These are phyloP conservation scores for Ganoderma lucidum DNA, from an alignment of 1,284 basidiomycete species.

Conservation along the genomic window DNA sequence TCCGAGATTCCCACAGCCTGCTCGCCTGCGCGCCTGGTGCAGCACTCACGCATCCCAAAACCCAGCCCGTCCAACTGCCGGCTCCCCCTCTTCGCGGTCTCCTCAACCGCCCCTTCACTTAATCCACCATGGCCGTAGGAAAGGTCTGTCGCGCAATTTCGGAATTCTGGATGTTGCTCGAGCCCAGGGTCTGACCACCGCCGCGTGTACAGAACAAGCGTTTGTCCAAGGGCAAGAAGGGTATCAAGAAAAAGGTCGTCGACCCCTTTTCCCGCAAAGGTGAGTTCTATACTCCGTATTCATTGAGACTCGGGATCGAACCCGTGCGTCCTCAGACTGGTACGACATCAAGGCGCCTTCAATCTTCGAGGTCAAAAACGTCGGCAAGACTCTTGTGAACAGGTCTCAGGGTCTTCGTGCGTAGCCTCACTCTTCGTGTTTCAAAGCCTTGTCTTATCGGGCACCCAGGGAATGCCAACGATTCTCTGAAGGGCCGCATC, in stretches of 20 bases:
- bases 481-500: slow-evolving; percentile 98
- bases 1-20: slow-evolving; percentile 33
- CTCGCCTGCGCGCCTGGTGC: slow-evolving; percentile 35
- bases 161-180: not conserved
- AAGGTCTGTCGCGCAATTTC: slow-evolving; percentile 63
- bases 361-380: slow-evolving; percentile 96
- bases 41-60: slow-evolving; percentile 48
- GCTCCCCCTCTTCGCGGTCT: slow-evolving; percentile 53
- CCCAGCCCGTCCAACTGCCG: slow-evolving; percentile 60
- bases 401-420: slow-evolving; percentile 96
- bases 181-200: slow-evolving; percentile 17
- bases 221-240: slow-evolving; percentile 99
- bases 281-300: slow-evolving; percentile 41
- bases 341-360: slow-evolving; percentile 99
- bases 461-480: slow-evolving; percentile 92
- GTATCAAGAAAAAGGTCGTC: slow-evolving; percentile 99
- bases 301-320: not conserved
- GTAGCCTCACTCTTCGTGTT: slow-evolving; percentile 44
- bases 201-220: slow-evolving; percentile 85
- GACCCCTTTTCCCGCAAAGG: slow-evolving; percentile 99
- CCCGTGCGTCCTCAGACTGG: slow-evolving; percentile 75
- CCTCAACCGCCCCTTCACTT: slow-evolving; percentile 49
- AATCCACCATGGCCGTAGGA: slow-evolving; percentile 87
- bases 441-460: slow-evolving; percentile 20
- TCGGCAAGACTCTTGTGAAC: slow-evolving; percentile 99